Conservation (phyloP, 805 yeast species). For the Wickerhamomyces rabaulensis region DNA sequence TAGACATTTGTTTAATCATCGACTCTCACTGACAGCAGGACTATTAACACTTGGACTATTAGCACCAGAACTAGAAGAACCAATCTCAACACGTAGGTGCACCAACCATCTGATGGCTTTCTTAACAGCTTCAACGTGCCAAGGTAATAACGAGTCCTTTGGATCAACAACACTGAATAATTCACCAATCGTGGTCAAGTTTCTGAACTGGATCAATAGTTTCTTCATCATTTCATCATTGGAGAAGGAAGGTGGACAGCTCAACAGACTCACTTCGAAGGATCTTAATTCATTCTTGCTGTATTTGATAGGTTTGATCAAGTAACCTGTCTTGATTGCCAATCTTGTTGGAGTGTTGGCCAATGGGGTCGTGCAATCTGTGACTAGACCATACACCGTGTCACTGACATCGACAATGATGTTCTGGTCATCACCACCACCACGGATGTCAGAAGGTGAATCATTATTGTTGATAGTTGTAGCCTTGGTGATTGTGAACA, state of each 20-base stretch:
- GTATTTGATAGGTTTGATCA: slow-evolving; percentile 37
- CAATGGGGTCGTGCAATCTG: slow-evolving; percentile 58
- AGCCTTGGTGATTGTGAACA: slow-evolving; percentile 14
- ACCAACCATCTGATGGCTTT: slow-evolving; percentile 54
- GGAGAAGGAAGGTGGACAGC: slow-evolving; percentile 67
- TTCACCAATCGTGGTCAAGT: slow-evolving; percentile 39
- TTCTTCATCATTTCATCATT: slow-evolving; percentile 48
- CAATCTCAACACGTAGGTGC: slow-evolving; percentile 45
- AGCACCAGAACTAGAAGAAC: background rate
- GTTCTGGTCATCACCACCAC: slow-evolving; percentile 6
- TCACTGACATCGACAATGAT: slow-evolving; percentile 43
- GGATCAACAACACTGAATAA: slow-evolving; percentile 30
- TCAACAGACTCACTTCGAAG: slow-evolving; percentile 62
- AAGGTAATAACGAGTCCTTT: slow-evolving; percentile 47
- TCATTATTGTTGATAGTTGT: slow-evolving; percentile 11
- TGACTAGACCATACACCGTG: slow-evolving; percentile 51
- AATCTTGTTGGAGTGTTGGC: slow-evolving; percentile 66
- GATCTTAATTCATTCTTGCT: slow-evolving; percentile 28
- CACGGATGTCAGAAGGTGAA: slow-evolving; percentile 10
- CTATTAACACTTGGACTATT: background rate
- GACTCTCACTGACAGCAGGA: background rate
- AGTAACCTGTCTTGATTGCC: slow-evolving; percentile 67
- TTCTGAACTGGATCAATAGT: slow-evolving; percentile 56
- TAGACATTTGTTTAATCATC: background rate
- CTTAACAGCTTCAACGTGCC: slow-evolving; percentile 69